These are phyloP conservation scores for Gossypium longicalyx DNA, from an alignment of 345 rosid genomes.

Conservation along the genomic window DNA sequence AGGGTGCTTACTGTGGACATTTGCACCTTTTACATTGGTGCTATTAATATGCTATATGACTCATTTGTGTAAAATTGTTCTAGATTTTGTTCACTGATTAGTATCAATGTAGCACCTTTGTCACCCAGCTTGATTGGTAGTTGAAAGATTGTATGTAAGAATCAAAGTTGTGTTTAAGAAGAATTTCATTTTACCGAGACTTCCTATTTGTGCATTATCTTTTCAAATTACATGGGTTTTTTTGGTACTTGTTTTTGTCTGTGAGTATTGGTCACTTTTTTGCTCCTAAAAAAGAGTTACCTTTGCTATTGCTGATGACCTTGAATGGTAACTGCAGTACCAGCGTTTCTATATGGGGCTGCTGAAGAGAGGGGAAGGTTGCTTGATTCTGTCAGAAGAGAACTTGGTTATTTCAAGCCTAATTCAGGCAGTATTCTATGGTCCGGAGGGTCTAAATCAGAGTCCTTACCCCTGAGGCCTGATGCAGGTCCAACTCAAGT, in stretches of 20 bases:
- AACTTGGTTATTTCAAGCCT: constrained; percentile 83
- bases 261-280: neutral
- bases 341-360: constrained; percentile 77
- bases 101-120: neutral
- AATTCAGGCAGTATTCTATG: constrained; percentile 56
- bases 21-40: neutral
- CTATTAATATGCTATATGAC: neutral
- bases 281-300: neutral
- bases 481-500: constrained; percentile 62
- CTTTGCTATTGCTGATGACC: constrained; percentile 18
- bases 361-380: constrained; percentile 55
- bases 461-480: constrained; percentile 49
- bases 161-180: neutral
- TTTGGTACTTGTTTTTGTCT: neutral
- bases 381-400: constrained; percentile 79
- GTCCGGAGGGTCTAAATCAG: constrained; percentile 58
- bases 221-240: neutral
- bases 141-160: neutral
- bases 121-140: neutral
- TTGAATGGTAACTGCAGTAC: constrained; percentile 47
- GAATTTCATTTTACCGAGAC: neutral
- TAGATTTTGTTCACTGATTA: neutral
- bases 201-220: neutral
- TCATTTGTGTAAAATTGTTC: neutral
- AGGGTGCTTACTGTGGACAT: neutral